Conservation (phyloP, 441 rosid species). For the Jatropha podagrica region DNA sequence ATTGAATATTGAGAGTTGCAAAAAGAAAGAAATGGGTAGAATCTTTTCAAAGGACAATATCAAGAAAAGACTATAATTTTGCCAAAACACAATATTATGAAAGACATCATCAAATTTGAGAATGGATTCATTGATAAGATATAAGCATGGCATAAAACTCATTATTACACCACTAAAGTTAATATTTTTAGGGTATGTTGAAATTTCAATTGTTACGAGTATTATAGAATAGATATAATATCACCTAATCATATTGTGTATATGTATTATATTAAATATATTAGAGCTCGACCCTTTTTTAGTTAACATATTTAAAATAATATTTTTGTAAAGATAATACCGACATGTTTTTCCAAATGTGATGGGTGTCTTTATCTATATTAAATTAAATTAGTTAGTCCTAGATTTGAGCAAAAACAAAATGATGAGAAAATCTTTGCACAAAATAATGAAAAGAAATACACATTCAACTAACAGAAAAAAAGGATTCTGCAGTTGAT, state of each 20-base stretch:
- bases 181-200: too few relatives aligned
- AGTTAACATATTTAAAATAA: too few relatives aligned
- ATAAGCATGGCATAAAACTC: constrained; percentile 1
- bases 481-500: background rate
- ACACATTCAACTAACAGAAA: background rate
- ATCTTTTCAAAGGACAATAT: background rate
- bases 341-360: too few relatives aligned
- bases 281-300: too few relatives aligned
- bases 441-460: background rate
- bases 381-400: background rate
- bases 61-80: background rate
- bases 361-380: background rate
- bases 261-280: too few relatives aligned
- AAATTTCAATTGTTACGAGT: too few relatives aligned
- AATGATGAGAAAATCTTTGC: constrained; percentile 12
- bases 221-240: too few relatives aligned
- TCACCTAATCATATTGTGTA: too few relatives aligned
- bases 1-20: too few relatives aligned
- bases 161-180: background rate
- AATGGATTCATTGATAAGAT: background rate
- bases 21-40: background rate
- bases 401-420: background rate
- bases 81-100: background rate
- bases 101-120: background rate
- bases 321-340: too few relatives aligned